Base-by-base conservation (phyloP, 164 flowering plant genomes). In the Macadamia integrifolia region DNA sequence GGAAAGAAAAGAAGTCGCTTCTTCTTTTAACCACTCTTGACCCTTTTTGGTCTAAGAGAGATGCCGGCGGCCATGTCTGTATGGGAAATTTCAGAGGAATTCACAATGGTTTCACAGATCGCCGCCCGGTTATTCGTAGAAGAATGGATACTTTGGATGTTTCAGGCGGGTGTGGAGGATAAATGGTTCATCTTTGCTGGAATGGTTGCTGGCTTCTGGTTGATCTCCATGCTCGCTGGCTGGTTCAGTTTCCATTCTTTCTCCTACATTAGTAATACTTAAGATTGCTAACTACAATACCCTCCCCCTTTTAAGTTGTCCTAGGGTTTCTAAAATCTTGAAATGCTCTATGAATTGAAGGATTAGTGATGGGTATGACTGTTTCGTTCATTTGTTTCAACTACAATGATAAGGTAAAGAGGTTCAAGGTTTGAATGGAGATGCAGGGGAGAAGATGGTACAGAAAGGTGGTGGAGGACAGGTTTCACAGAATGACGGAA, bases 191-290 rank as follows among this genome's bases (percentile, higher is more conserved):
- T 60, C 4, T 80, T 80, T 64, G 78, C 49, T 0, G 68, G 72
- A 3, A 42, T 46, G 0, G 72, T 81, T 8, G 76, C 63, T 58
- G 83, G 48, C 15, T 44, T 85, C 52, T 74, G 67, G 69, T 0
- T 80, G 9, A 69, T 84, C n/a, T 80, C 89, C 4, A 15, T 68
- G 9, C 71, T 84, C 2, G 86, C 79, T 10, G 56, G 69, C 8
- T 69, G 23, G 72, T 59, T 3, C 84, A 87, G 71, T 60, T 84
- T 0, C 78, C n/a, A 72, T 5, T 77, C 89, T 28, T 75, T 87
- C 59, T 64, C 74, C 46, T 81, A 80, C 67, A 67, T 60, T 31
- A 84, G 90, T 80, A 78, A 12, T 0, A 35, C 12, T 11, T 17
- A 30, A 28, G n/a, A 28, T n/a, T 6, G 28, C 9, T 17, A 35